Evolutionary conservation across 2,329 filamentous ascomycete species (phyloP).

Genomic region (Eurotiales sp.): DNA sequence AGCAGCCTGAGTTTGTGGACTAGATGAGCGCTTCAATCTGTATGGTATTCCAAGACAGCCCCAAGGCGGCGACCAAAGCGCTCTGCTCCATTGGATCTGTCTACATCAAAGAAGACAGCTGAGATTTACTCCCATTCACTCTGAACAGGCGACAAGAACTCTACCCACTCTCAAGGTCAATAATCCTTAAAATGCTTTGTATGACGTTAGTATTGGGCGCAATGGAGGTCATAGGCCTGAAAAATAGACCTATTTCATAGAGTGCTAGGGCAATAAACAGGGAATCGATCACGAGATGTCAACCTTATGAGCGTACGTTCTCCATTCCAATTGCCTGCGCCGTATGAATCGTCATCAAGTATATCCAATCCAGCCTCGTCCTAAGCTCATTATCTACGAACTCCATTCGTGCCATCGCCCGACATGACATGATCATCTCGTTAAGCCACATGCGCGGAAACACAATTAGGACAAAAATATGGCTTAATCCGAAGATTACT

Average conservation of each 20-base stretch:
- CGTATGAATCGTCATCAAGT: conserved; percentile 1
- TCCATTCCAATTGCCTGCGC: background rate
- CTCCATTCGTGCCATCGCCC: conserved; percentile 28
- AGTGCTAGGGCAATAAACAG: background rate
- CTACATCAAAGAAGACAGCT: conserved; percentile 18
- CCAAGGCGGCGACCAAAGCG: conserved; percentile 24
- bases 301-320: background rate
- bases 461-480: conserved; percentile 22
- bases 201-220: background rate
- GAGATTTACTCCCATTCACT: background rate
- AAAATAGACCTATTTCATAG: background rate
- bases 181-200: background rate
- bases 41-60: conserved; percentile 26
- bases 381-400: conserved; percentile 24
- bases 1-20: conserved; percentile 28
- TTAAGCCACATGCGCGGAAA: conserved; percentile 23
- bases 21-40: conserved; percentile 32
- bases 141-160: background rate
- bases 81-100: conserved; percentile 28
- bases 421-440: conserved; percentile 31
- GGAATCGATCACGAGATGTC: background rate
- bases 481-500: conserved; percentile 23
- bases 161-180: background rate
- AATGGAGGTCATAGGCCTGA: background rate
- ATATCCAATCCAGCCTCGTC: conserved; percentile 20